Percentiles rank a stretch among this genome's conserved stretches.
Conservation (phyloP, 129 eudicot genomes). For the Scalesia atractyloides region DNA sequence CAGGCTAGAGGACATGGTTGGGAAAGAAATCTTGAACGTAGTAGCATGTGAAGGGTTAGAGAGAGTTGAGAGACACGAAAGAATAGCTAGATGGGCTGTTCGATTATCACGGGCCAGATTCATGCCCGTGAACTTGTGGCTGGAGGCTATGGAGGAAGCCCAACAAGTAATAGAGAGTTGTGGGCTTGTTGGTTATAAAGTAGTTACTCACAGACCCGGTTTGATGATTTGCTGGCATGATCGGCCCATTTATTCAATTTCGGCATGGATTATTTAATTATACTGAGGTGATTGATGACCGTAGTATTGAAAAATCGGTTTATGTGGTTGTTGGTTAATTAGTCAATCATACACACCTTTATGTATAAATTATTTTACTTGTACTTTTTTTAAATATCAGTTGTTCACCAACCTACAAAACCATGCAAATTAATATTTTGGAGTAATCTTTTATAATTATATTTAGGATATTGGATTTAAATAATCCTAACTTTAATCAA, state of each 20-base stretch:
- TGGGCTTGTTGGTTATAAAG: slow-evolving; percentile 46
- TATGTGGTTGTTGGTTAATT: neutral
- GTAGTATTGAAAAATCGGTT: neutral
- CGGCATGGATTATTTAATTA: slow-evolving; percentile 47
- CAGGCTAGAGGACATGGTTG: slow-evolving; percentile 53
- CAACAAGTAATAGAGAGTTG: slow-evolving; percentile 32
- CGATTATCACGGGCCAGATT: slow-evolving; percentile 48
- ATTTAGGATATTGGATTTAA: too few species aligned
- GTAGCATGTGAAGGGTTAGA: slow-evolving; percentile 60
- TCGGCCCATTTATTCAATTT: slow-evolving; percentile 57
- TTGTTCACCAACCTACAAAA: neutral
- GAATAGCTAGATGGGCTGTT: slow-evolving; percentile 36
- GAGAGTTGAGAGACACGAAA: slow-evolving; percentile 64
- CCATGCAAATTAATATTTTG: too few species aligned
- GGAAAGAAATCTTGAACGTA: slow-evolving; percentile 51
- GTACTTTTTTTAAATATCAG: neutral
- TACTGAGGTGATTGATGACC: slow-evolving; percentile 1
- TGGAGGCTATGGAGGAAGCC: slow-evolving; percentile 47
- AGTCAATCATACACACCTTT: neutral
- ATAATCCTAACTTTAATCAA: too few species aligned
- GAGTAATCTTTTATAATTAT: too few species aligned
- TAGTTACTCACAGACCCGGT: slow-evolving; percentile 37
- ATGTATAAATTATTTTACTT: neutral
- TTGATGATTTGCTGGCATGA: slow-evolving; percentile 72
- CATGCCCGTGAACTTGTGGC: slow-evolving; percentile 52